Base-by-base conservation (phyloP, 345 rosid species). In the Bruguiera sexangula region DNA sequence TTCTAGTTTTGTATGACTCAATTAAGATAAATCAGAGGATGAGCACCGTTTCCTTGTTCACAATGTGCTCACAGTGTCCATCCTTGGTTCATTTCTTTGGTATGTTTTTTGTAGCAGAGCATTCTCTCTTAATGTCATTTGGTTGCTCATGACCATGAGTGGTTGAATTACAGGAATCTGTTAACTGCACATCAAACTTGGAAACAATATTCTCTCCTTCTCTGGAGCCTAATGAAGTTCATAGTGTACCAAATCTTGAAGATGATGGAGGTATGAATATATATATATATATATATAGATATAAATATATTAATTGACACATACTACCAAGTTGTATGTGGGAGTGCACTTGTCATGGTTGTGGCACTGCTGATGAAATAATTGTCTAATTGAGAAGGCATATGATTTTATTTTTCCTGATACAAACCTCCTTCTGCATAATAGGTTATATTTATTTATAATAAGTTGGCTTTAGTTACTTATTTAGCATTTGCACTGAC, bases 161-260 rank as follows among this genome's bases (percentile, higher is more conserved):
- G 11, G 11, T 21, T 71, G 11, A 53, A 65, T 70, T 75, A 66
- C 78, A 88, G 93, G 93, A 85, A 60, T 60, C 78, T 61, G 71
- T 69, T 68, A 57, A 76, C 39, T 75, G 80, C 60, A 34, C 80
- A 75, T 76, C 91, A 60, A 81, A 80, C 80, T 76, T 84, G 48
- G 96, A 86, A 73, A 92, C 95, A 36, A 90, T 92, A 61, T 90
- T 92, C 82, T 92, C 98, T 65, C 96, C 95, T 71, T 74, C 81
- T 81, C 34, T 84, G 72, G 90, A 84, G 80, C 81, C 81, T 63
- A 43, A 73, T 62, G 83, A 78, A 66, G 62, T 72, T 30, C 73
- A 58, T 29, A 75, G 73, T 72, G 82, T 82, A 75, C 82, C 79
- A 73, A 81, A 76, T 80, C 53, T 75, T 55, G 71, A 71, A 75